These are phyloP conservation scores for Linum tenue DNA, from an alignment of 345 rosid genomes.

Conservation along the genomic window DNA sequence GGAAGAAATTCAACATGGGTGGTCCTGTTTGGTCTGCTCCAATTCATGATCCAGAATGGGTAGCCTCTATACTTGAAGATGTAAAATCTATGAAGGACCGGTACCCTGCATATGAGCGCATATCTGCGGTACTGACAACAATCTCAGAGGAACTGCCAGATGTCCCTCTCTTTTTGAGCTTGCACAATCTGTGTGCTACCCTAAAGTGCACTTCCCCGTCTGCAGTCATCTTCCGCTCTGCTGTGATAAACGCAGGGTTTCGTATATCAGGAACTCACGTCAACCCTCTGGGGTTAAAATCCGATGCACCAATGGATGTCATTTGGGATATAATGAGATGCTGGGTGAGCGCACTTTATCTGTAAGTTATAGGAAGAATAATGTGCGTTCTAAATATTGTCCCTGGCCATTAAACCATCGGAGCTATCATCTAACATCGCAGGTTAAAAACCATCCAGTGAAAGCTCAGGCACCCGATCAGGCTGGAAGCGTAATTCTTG, in stretches of 20 bases:
- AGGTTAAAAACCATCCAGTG: conserved; percentile 93
- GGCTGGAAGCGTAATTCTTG: conserved; percentile 82
- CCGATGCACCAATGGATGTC: conserved; percentile 98
- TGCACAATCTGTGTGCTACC: conserved; percentile 91
- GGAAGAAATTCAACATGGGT: conserved; percentile 95
- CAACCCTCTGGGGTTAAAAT: conserved; percentile 78
- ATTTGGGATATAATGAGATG: conserved; percentile 99
- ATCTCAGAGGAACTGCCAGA: conserved; percentile 95
- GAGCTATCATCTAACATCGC: not conserved
- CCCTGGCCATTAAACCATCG: too few species aligned
- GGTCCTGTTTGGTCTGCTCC: conserved; percentile 99
- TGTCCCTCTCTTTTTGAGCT: conserved; percentile 84
- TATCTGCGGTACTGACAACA: conserved; percentile 81
- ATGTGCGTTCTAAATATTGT: too few species aligned
- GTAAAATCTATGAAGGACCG: conserved; percentile 67
- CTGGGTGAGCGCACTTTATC: conserved; percentile 57
- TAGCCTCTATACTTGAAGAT: conserved; percentile 45
- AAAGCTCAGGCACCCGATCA: conserved; percentile 75
- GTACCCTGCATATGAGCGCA: conserved; percentile 85
- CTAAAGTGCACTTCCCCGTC: conserved; percentile 94
- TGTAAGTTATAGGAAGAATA: too few species aligned
- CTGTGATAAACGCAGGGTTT: conserved; percentile 90
- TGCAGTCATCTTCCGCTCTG: conserved; percentile 89
- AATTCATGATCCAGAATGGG: conserved; percentile 94
- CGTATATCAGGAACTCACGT: conserved; percentile 92